Evolutionary conservation across 2,329 filamentous ascomycete genomes (phyloP), one percentile per base, ranked within the genome.

Genomic region (Curvularia spicifera): DNA sequence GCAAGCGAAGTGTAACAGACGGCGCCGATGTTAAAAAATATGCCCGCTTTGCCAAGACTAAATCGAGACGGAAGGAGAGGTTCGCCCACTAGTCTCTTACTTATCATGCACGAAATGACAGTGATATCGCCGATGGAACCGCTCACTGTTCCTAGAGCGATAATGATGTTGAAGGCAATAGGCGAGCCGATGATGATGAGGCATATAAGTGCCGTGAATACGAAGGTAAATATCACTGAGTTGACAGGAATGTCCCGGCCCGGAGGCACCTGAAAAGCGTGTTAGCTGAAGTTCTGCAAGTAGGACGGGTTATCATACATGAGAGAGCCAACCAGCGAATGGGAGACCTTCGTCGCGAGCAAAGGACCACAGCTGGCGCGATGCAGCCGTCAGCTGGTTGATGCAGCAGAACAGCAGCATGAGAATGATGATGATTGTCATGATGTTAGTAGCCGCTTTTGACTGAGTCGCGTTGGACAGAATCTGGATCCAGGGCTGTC

Each of bases 51-150:
- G 10, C 81, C 81, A 4, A 83, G 72, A 15, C 74, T 76, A 75
- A 79, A 83, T 13, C 76, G 76, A 2, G 78, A 74, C 1, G 73
- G 73, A 5, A 81, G 78, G 3, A 83, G 74, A 4, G 72, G 65
- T 51, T 82, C 73, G 10, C 73, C 67, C 8, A 74, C 74, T 31
- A 81, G 59, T 4, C 80, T 77, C 49, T 79, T 80, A 8, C 79
- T 64, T 5, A 79, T 57, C 10, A 83, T 68, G 61, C 80, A 82
- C 22, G 69, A 70, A 40, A 83, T 82, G 1, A 79, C 79, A 9
- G 83, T 60, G 18, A 65, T 59, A 51, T 68, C 63, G 8, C 63
- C 64, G 2, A 51, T 39, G 26, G 57, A 39, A 12, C 60, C 51
- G 10, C 57, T 57, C 4, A 57, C 50, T 5, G 26, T 45, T 1